Conservation (phyloP, 2,329 filamentous ascomycete species). For the Exophiala mesophila region DNA sequence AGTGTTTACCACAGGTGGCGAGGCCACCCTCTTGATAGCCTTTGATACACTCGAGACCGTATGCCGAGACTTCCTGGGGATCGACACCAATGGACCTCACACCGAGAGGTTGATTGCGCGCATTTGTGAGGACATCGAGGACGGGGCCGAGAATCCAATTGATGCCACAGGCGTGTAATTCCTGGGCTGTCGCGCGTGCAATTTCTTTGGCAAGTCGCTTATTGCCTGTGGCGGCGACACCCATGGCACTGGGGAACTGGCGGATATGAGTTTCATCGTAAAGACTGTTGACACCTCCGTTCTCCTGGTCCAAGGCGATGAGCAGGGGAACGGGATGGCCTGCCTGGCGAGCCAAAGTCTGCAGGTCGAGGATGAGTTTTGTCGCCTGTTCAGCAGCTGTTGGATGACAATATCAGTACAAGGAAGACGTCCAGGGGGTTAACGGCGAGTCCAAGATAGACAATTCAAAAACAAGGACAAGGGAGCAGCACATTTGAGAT, state of each 20-base stretch:
- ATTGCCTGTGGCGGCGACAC: conserved; percentile 84
- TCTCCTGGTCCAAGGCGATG: conserved; percentile 93
- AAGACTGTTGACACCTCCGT: conserved; percentile 94
- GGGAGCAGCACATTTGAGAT: conserved; percentile 53
- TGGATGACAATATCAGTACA: conserved; percentile 25
- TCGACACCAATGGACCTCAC: conserved; percentile 89
- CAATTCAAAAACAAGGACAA: conserved; percentile 4
- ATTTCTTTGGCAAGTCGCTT: conserved; percentile 81
- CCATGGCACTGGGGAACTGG: conserved; percentile 96
- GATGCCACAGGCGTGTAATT: conserved; percentile 86
- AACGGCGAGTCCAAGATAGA: conserved; percentile 11
- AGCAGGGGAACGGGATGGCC: conserved; percentile 84
- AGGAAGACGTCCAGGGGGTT: not conserved
- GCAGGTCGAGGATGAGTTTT: conserved; percentile 79
- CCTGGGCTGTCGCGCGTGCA: conserved; percentile 87
- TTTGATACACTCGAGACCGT: conserved; percentile 83
- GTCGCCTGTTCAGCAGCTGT: conserved; percentile 87
- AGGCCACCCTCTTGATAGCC: conserved; percentile 89
- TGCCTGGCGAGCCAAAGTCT: conserved; percentile 84
- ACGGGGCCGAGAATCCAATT: conserved; percentile 95
- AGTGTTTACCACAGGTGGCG: conserved; percentile 89
- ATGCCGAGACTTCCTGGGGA: conserved; percentile 89
- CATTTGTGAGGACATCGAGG: conserved; percentile 89
- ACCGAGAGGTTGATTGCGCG: conserved; percentile 81
- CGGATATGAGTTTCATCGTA: conserved; percentile 95